Evolutionary conservation across 1,284 basidiomycete species (phyloP).

Genomic region (Phylloporus sp.): DNA sequence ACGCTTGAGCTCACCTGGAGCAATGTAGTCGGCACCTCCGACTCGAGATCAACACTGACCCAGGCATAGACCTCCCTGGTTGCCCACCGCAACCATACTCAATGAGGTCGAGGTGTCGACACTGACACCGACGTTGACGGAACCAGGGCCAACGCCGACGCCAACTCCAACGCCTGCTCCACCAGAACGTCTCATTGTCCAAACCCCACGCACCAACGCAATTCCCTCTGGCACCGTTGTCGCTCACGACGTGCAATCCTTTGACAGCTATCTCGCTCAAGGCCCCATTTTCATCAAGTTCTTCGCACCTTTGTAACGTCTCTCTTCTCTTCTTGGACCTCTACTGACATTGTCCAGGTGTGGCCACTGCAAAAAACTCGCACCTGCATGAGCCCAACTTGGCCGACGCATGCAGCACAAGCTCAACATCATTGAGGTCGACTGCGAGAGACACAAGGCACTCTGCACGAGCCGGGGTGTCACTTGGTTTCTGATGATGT

Average conservation of each 20-base stretch:
- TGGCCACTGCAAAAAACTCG: conserved; percentile 91
- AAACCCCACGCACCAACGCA: conserved; percentile 33
- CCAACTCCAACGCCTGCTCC: conserved; percentile 2
- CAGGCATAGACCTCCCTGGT: conserved; percentile 74
- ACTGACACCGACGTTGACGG: conserved; percentile 14
- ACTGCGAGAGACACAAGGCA: conserved; percentile 79
- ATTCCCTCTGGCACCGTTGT: conserved; percentile 71
- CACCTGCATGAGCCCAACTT: conserved; percentile 80
- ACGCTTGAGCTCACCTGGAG: conserved; percentile 88
- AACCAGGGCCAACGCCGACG: conserved; percentile 8
- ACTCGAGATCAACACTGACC: too few relatives aligned
- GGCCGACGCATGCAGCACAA: conserved; percentile 73
- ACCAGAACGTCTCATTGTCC: conserved; percentile 19
- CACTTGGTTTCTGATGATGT: conserved; percentile 81
- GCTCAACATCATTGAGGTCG: conserved; percentile 82
- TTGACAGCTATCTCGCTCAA: background rate
- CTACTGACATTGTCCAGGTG: conserved; percentile 56
- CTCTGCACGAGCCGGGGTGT: conserved; percentile 75
- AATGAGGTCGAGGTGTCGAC: conserved; percentile 8
- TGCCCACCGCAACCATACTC: conserved; percentile 44
- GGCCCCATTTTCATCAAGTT: conserved; percentile 61
- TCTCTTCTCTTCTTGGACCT: background rate
- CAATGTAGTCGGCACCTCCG: conserved; percentile 67
- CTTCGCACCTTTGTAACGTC: conserved; percentile 82
- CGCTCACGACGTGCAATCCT: background rate